Evolutionary conservation across 23 red algal genomes (phyloP).

Genomic region (Gracilaria gracilis): DNA sequence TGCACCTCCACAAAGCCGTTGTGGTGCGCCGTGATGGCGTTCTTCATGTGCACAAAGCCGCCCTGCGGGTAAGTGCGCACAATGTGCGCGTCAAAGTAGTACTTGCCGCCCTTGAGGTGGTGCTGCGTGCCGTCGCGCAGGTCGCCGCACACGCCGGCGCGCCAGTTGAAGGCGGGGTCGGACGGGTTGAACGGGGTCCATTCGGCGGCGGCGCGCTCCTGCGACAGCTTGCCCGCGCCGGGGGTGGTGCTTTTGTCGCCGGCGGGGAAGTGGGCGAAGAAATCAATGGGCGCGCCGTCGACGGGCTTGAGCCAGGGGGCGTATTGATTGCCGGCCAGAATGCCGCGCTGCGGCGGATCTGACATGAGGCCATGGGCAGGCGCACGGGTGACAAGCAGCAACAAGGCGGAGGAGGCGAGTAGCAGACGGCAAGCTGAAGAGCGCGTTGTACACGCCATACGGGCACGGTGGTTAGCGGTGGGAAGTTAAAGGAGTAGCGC

Average conservation of each 20-base stretch:
- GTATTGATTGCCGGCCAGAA: constrained; percentile 20
- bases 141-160: constrained; percentile 70
- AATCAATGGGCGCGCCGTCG: constrained; percentile 29
- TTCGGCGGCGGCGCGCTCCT: constrained; percentile 29
- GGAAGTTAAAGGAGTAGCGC: no score
- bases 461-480: no score
- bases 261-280: constrained; percentile 60
- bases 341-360: constrained; percentile 46
- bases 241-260: constrained; percentile 45
- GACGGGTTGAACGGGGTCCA: constrained; percentile 68
- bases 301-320: neutral
- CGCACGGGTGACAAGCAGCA: neutral
- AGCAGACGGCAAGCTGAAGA: no score
- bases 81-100: constrained; percentile 48
- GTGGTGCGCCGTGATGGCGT: constrained; percentile 47
- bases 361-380: constrained; percentile 22
- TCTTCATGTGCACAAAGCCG: constrained; percentile 24
- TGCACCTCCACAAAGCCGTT: constrained; percentile 63
- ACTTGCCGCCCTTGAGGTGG: constrained; percentile 53
- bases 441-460: no score
- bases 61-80: constrained; percentile 33
- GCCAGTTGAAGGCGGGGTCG: constrained; percentile 23
- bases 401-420: neutral
- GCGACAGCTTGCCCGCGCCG: constrained; percentile 44
- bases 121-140: neutral